These are phyloP conservation scores for Vigna unguiculata DNA, from an alignment of 306 rosid genomes.

Conservation along the genomic window DNA sequence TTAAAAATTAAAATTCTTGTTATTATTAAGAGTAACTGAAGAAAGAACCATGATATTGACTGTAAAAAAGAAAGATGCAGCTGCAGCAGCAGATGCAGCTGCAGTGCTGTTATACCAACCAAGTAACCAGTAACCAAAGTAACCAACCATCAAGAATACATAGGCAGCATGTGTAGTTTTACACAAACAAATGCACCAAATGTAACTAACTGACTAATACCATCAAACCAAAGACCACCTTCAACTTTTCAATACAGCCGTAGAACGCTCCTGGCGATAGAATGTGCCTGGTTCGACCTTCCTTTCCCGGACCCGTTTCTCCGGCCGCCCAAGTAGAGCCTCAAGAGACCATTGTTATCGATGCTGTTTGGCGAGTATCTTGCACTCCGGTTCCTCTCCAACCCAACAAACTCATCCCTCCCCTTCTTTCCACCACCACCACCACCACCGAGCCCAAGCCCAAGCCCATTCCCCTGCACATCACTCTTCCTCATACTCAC, in stretches of 20 bases:
- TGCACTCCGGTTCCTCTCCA: conserved; percentile 90
- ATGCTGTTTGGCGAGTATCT: conserved; percentile 74
- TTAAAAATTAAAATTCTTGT: conserved; percentile 50
- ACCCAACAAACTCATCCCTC: conserved; percentile 69
- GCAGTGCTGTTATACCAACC: conserved; percentile 58
- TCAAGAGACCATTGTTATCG: conserved; percentile 72
- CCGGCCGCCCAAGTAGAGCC: conserved; percentile 81
- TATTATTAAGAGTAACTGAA: conserved; percentile 58
- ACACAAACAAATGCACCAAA: conserved; percentile 76
- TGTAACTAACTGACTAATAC: conserved; percentile 46
- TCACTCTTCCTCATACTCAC: conserved; percentile 66
- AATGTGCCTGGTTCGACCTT: conserved; percentile 85
- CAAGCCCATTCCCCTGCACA: conserved; percentile 58
- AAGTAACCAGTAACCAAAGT: conserved; percentile 2
- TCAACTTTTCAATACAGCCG: conserved; percentile 75
- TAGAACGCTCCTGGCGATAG: conserved; percentile 95
- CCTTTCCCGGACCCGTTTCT: conserved; percentile 70
- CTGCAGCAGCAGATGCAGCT: conserved; percentile 18
- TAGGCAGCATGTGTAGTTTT: conserved; percentile 69
- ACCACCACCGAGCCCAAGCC: neutral
- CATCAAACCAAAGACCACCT: conserved; percentile 68
- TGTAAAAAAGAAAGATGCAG: conserved; percentile 59
- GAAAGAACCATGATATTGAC: conserved; percentile 60
- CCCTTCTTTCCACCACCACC: conserved; percentile 50
- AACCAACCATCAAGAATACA: conserved; percentile 75